These are phyloP conservation scores for Schrenkiella parvula DNA, from an alignment of 345 rosid genomes.

Conservation along the genomic window DNA sequence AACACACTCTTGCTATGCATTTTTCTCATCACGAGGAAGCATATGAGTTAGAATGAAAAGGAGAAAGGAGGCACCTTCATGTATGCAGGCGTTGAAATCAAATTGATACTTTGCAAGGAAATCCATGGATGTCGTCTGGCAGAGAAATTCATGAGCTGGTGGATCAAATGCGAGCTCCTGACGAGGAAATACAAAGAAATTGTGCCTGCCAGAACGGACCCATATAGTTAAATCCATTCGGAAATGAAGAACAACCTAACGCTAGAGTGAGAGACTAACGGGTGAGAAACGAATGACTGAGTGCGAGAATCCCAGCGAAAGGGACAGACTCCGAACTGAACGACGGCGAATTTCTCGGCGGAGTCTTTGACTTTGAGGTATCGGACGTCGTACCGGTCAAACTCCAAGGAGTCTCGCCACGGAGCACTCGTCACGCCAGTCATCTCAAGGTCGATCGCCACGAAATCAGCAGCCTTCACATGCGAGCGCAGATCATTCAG, in stretches of 20 bases:
- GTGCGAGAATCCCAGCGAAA: conserved; percentile 78
- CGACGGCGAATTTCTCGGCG: conserved; percentile 89
- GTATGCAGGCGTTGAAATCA: conserved; percentile 81
- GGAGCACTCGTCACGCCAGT: conserved; percentile 84
- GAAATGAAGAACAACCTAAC: background rate
- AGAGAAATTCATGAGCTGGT: conserved; percentile 66
- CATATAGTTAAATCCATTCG: background rate
- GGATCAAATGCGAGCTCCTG: conserved; percentile 52
- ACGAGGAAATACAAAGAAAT: conserved; percentile 79
- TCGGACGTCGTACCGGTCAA: conserved; percentile 68
- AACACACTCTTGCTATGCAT: background rate
- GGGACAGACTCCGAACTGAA: conserved; percentile 95
- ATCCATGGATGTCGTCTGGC: conserved; percentile 82
- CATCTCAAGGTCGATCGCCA: conserved; percentile 95
- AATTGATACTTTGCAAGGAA: conserved; percentile 88
- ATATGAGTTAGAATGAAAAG: background rate
- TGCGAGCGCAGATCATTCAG: conserved; percentile 52
- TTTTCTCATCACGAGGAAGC: background rate
- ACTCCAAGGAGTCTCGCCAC: conserved; percentile 84
- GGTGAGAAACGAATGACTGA: conserved; percentile 64
- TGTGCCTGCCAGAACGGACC: conserved; percentile 48
- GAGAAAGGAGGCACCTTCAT: conserved; percentile 50
- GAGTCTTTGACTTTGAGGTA: conserved; percentile 94
- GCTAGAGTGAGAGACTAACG: conserved; percentile 44
- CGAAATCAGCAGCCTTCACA: conserved; percentile 75